phyloP scores from a whole-genome alignment of 148 eudicot genomes.

The Rhododendron simsii region DNA sequence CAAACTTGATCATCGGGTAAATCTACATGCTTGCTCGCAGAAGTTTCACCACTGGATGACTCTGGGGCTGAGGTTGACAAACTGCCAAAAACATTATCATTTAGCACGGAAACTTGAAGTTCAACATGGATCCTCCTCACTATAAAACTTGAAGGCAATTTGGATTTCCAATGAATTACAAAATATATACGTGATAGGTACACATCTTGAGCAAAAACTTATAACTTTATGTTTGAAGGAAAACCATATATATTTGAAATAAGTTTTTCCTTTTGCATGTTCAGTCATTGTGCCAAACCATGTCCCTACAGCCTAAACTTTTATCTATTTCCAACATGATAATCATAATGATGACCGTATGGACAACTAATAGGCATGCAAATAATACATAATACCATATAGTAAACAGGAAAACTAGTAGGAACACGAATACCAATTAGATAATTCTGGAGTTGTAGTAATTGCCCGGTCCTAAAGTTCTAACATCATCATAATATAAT shows the following conservation, averaged over 20 bases:
- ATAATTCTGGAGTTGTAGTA: not conserved
- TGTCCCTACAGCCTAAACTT: not conserved
- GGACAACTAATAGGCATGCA: not conserved
- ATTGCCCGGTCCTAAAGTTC: not conserved
- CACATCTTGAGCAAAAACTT: not conserved
- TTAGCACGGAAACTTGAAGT: slow-evolving; percentile 2
- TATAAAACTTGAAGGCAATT: not conserved
- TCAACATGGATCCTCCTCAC: not conserved
- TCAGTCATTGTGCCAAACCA: not conserved
- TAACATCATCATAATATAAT: slow-evolving; percentile 1
- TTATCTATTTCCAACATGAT: not conserved
- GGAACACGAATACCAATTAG: not conserved
- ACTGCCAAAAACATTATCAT: slow-evolving; percentile 23
- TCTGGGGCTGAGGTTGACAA: slow-evolving; percentile 28
- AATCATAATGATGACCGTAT: not conserved
- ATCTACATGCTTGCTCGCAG: slow-evolving; percentile 40
- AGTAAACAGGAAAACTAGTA: not conserved
- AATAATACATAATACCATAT: not conserved
- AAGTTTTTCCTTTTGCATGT: not conserved
- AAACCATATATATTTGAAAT: not conserved
- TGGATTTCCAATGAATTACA: not conserved
- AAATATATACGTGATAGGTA: not conserved
- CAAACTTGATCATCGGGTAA: slow-evolving; percentile 41
- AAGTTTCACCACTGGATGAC: slow-evolving; percentile 35
- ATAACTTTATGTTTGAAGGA: not conserved